Evolutionary conservation across 164 flowering plant species (phyloP), one percentile per base, ranked within the genome.

Genomic region (Piper longum): DNA sequence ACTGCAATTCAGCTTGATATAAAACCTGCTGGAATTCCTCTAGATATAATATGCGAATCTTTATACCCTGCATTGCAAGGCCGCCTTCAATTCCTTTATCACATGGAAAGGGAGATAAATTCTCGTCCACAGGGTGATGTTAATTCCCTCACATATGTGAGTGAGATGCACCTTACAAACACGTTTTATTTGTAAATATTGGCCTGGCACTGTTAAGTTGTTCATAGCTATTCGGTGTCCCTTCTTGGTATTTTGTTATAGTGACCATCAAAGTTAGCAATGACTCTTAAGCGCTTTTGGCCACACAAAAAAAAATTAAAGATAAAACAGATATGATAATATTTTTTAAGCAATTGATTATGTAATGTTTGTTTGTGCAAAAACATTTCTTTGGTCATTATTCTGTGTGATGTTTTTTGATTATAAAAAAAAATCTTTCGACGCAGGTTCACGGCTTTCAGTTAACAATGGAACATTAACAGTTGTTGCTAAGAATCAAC

Each of bases 21-120:
- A 69, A 93, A 93, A 72, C 99, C 99, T 69, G 96, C 96, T 66
- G 99, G 99, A 67, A 90, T 93, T 66, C 99, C 99, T 56, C 68
- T 93, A 42, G 91, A 90, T 75, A 93, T 93, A 17, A 85, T 93
- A 57, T 93, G 96, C 71, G 88, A 90, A 68, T 70, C 67, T 64
- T 71, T 93, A 56, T 92, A 91, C 61, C 91, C 81, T 75, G 96
- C 99, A 19, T 68, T 44, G 17, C 84, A 73, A 72, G 99, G 84
- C 8, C 95, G 99, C 64, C 79, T 82, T 68, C 92, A 87, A 69
- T 85, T 93, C 59, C 86, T 93, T 72, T 86, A 87, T 48, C 93
- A 77, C 64, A 90, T 93, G 99, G 95, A 88, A 68, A 80, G 60
- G 65, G 93, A 82, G 73, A 93, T 88, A 60, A 81, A 70, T 73